phyloP scores from a whole-genome alignment of 257 asterid genomes.

The Scutellaria minor region DNA sequence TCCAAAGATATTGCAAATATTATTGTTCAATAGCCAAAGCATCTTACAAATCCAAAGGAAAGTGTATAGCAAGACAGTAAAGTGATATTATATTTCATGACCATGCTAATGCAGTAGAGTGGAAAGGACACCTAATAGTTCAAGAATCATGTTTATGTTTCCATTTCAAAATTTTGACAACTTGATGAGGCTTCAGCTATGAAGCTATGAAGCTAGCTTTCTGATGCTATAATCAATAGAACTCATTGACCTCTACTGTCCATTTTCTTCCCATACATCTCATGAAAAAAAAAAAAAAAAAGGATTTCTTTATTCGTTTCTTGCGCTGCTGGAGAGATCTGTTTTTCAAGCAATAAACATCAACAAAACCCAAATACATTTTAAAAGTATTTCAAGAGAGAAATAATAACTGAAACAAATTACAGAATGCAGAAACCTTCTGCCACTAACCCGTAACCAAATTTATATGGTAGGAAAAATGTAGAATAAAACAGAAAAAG shows the following conservation, averaged over 20 bases:
- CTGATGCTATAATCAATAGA: conserved; percentile 1
- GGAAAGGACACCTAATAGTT: not conserved
- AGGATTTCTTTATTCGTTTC: not conserved
- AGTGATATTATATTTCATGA: not conserved
- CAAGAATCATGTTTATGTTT: conserved; percentile 12
- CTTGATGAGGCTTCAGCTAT: not conserved
- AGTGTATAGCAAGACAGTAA: not conserved
- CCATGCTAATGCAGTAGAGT: not conserved
- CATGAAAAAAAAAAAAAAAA: not conserved
- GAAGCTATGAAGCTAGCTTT: conserved; percentile 5
- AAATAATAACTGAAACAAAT: too few species aligned
- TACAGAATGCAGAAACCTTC: conserved; percentile 7
- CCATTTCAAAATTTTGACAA: conserved; percentile 1
- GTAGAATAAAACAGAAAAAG: not conserved
- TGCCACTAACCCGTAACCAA: not conserved
- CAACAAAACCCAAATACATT: not conserved
- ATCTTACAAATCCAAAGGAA: conserved; percentile 14
- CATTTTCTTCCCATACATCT: conserved; percentile 12
- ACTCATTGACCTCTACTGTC: conserved; percentile 15
- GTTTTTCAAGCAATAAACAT: not conserved
- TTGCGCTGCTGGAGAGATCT: not conserved
- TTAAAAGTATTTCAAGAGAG: not conserved
- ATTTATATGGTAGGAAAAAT: not conserved
- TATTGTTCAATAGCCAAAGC: not conserved
- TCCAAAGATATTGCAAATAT: conserved; percentile 12